phyloP scores from a whole-genome alignment of 352 stramenopile genomes.

The Lagenidium giganteum region DNA sequence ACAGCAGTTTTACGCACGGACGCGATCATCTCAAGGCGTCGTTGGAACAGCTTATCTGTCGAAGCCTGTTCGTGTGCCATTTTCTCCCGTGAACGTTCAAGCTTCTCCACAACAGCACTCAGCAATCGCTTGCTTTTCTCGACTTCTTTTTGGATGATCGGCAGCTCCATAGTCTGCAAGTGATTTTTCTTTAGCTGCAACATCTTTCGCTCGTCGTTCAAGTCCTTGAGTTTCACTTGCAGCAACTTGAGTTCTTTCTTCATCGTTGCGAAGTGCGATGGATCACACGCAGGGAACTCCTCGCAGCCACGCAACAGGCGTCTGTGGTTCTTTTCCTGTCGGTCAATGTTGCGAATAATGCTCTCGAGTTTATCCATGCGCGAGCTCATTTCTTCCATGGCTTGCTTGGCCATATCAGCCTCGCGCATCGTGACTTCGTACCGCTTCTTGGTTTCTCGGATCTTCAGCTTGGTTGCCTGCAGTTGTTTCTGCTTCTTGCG shows the following conservation, averaged over 20 bases:
- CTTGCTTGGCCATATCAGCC: constrained; percentile 71
- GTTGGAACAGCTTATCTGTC: constrained; percentile 63
- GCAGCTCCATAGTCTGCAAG: constrained; percentile 50
- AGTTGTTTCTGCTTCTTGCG: constrained; percentile 60
- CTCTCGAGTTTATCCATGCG: constrained; percentile 65
- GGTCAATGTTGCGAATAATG: constrained; percentile 54
- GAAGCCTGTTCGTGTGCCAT: constrained; percentile 61
- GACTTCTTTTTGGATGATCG: constrained; percentile 37
- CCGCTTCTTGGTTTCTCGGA: constrained; percentile 46
- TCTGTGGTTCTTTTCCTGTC: constrained; percentile 64
- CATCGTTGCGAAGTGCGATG: constrained; percentile 47
- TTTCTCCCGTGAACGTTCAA: constrained; percentile 55
- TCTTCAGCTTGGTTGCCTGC: constrained; percentile 52
- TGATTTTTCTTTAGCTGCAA: constrained; percentile 57
- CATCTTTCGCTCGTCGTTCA: constrained; percentile 62
- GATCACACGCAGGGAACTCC: constrained; percentile 50
- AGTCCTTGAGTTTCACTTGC: constrained; percentile 66
- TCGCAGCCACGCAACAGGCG: constrained; percentile 67
- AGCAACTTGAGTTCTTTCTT: constrained; percentile 71
- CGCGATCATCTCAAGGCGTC: constrained; percentile 70
- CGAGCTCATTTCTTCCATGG: constrained; percentile 65
- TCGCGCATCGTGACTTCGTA: constrained; percentile 71
- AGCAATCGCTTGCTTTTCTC: constrained; percentile 63
- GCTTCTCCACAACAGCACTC: constrained; percentile 55
- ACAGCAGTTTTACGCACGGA: constrained; percentile 28